These are phyloP conservation scores for Ettlia oleoabundans DNA, from an alignment of 139 green algal species.

Conservation along the genomic window DNA sequence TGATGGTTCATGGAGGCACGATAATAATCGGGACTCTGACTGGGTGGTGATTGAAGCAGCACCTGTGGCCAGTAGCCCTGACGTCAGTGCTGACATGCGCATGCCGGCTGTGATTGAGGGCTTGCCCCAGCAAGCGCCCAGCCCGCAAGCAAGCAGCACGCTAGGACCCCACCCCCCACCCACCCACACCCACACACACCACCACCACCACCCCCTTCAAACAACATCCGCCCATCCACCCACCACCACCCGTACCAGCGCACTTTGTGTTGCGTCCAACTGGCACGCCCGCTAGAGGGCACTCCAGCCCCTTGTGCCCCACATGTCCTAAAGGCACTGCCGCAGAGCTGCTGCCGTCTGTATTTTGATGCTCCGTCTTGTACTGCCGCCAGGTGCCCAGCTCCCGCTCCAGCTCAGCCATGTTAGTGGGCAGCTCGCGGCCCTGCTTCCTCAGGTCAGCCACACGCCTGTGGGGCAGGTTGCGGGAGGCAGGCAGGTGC, in stretches of 20 bases:
- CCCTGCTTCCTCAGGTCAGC: slow-evolving; percentile 25
- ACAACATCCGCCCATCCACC: not conserved
- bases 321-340: slow-evolving; percentile 2
- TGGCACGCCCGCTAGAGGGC: slow-evolving; percentile 33
- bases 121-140: too few species aligned
- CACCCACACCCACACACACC: too few species aligned
- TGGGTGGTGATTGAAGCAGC: too few species aligned
- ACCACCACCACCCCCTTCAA: not conserved
- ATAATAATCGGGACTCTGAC: too few species aligned
- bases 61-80: too few species aligned
- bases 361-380: slow-evolving; percentile 9
- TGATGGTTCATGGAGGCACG: too few species aligned
- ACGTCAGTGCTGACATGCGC: too few species aligned
- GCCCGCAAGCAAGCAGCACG: too few species aligned
- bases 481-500: not conserved
- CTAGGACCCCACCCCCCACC: too few species aligned
- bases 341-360: not conserved
- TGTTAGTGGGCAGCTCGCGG: slow-evolving; percentile 21
- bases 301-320: slow-evolving; percentile 24
- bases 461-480: not conserved
- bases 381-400: slow-evolving; percentile 42
- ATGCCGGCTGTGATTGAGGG: too few species aligned
- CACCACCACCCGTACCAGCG: not conserved
- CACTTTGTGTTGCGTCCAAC: slow-evolving; percentile 40
- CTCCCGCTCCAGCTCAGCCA: slow-evolving; percentile 31